A percentile compares a stretch with the other conserved stretches of the same genome.
phyloP scores from a whole-genome alignment of 805 yeast genomes.

The Suhomyces sp. region DNA sequence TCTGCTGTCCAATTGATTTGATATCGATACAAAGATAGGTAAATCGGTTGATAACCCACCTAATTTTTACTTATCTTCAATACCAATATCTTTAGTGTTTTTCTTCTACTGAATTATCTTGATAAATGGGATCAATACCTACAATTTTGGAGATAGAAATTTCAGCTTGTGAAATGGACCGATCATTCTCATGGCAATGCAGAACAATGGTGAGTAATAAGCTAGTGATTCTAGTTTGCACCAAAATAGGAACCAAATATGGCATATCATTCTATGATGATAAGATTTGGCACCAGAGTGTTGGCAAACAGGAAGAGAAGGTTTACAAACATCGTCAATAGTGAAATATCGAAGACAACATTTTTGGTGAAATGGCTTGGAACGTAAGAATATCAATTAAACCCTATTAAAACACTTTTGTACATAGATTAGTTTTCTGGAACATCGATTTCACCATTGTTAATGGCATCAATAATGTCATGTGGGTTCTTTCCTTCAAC shows the following conservation, averaged over 20 bases:
- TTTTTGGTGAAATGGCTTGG: slow-evolving; percentile 1
- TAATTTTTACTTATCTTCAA: no score
- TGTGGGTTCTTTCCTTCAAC: slow-evolving; percentile 99
- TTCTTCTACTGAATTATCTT: no score
- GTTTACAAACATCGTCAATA: slow-evolving; percentile 1
- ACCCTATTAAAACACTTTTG: slow-evolving; percentile 40
- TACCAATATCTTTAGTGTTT: no score
- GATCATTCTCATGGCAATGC: slow-evolving; percentile 7
- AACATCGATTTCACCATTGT: slow-evolving; percentile 96
- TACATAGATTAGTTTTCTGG: slow-evolving; percentile 61
- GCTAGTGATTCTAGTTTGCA: slow-evolving; percentile 17
- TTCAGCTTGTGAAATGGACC: slow-evolving; percentile 15
- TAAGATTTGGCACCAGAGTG: slow-evolving; percentile 20
- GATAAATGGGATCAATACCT: no score
- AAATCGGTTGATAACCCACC: no score
- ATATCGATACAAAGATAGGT: no score
- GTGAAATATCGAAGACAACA: no score
- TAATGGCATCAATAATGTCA: slow-evolving; percentile 96
- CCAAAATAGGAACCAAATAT: slow-evolving; percentile 20
- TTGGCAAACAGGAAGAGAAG: slow-evolving; percentile 15
- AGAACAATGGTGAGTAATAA: slow-evolving; percentile 16
- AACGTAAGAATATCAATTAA: slow-evolving; percentile 14
- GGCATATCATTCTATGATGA: slow-evolving; percentile 3
- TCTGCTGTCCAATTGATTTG: no score
- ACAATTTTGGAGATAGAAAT: no score